Conservation (phyloP, 495 filamentous ascomycete genomes). For the Aspergillus avenaceus region DNA sequence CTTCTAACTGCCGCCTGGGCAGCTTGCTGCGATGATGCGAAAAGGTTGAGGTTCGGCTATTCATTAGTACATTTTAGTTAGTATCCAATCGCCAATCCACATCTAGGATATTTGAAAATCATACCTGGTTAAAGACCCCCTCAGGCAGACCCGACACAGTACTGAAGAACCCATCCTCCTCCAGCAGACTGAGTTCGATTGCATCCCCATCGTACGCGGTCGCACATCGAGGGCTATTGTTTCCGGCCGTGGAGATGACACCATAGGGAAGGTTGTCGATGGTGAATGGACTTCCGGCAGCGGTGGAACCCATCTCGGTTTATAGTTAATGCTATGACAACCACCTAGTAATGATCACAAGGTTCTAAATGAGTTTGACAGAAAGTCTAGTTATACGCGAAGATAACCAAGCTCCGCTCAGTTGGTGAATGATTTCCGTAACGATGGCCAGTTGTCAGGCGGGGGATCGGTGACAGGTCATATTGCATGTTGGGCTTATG, state of each 20-base stretch:
- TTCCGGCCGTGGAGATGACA: conserved; percentile 57
- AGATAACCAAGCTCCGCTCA: too few species aligned
- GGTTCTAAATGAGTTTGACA: too few species aligned
- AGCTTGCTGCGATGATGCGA: conserved; percentile 61
- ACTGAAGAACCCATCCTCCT: conserved; percentile 43
- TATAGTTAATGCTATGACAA: too few species aligned
- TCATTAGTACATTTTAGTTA: background rate
- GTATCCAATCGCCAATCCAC: background rate
- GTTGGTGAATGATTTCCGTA: too few species aligned
- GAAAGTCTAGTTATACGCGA: too few species aligned
- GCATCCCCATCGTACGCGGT: conserved; percentile 63
- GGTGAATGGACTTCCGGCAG: too few species aligned
- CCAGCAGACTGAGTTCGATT: conserved; percentile 60
- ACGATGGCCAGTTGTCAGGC: too few species aligned
- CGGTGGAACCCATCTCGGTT: too few species aligned
- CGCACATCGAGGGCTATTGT: conserved; percentile 52
- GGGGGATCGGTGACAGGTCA: too few species aligned
- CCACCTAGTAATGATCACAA: too few species aligned
- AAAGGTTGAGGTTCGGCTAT: conserved; percentile 63
- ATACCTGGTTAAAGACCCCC: conserved; percentile 12
- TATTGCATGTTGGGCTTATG: too few species aligned
- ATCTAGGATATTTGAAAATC: background rate
- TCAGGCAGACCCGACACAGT: conserved; percentile 7
- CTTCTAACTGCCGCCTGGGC: conserved; percentile 56
- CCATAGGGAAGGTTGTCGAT: conserved; percentile 81